Percentiles rank a stretch among this genome's conserved stretches.
These are phyloP conservation scores for Bruguiera gymnorhiza DNA, from an alignment of 345 rosid species.

Conservation along the genomic window DNA sequence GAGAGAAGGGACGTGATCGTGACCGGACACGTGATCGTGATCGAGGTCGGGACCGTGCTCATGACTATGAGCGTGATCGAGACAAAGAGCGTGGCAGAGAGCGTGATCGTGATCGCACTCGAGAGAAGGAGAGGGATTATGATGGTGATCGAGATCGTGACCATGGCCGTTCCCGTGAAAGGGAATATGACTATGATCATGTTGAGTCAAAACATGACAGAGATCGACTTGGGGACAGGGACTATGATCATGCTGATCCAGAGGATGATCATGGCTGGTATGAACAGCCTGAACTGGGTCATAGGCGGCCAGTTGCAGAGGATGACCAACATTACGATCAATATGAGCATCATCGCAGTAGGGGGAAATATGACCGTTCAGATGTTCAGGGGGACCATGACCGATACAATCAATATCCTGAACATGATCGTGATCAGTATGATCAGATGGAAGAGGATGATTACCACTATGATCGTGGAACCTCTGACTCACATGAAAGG, in stretches of 20 bases:
- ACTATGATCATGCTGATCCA: slow-evolving; percentile 47
- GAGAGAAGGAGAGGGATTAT: slow-evolving; percentile 28
- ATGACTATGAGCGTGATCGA: slow-evolving; percentile 44
- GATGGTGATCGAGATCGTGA: slow-evolving; percentile 36
- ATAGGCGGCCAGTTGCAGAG: slow-evolving; percentile 43
- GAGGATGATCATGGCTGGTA: slow-evolving; percentile 55
- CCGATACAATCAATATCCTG: slow-evolving; percentile 63
- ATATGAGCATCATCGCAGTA: slow-evolving; percentile 51
- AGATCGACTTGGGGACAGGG: slow-evolving; percentile 54
- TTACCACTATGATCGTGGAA: slow-evolving; percentile 48
- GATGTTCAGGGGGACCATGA: slow-evolving; percentile 48
- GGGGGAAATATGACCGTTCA: slow-evolving; percentile 33
- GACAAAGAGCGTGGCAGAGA: slow-evolving; percentile 56
- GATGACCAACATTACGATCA: slow-evolving; percentile 46
- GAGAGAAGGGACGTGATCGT: slow-evolving; percentile 55
- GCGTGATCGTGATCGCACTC: slow-evolving; percentile 36
- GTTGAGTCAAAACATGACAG: slow-evolving; percentile 58
- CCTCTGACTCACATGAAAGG: slow-evolving; percentile 36
- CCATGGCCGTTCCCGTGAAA: slow-evolving; percentile 60
- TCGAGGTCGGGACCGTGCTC: slow-evolving; percentile 41
- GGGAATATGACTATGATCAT: slow-evolving; percentile 56
- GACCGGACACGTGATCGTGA: slow-evolving; percentile 38
- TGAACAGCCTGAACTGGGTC: slow-evolving; percentile 54
- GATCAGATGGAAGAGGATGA: slow-evolving; percentile 62
- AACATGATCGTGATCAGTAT: slow-evolving; percentile 47